Conservation (phyloP, 2,329 filamentous ascomycete genomes). For the Monilinia vaccinii-corymbosi region DNA sequence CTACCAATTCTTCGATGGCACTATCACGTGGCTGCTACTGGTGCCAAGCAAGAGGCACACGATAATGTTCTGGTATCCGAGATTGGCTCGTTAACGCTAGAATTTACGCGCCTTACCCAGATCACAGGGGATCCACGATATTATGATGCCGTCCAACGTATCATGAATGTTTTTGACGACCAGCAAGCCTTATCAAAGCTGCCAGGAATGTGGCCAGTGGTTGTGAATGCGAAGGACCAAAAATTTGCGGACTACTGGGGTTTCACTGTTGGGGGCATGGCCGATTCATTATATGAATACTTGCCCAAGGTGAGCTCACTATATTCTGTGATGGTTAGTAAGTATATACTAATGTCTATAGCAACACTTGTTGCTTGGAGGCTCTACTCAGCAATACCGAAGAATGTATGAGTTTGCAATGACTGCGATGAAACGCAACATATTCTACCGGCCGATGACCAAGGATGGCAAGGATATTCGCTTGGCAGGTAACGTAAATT, state of each 20-base stretch:
- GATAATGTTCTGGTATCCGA: conserved; percentile 43
- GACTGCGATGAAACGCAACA: conserved; percentile 35
- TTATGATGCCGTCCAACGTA: conserved; percentile 50
- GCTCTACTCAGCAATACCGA: conserved; percentile 13
- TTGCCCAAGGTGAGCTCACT: conserved; percentile 38
- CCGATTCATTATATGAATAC: conserved; percentile 55
- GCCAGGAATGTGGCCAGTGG: conserved; percentile 53
- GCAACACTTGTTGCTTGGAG: conserved; percentile 17
- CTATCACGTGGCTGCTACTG: conserved; percentile 36
- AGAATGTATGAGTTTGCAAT: conserved; percentile 36
- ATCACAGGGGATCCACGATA: conserved; percentile 50
- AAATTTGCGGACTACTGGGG: conserved; percentile 7
- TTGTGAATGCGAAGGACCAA: conserved; percentile 42
- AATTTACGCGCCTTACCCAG: conserved; percentile 56
- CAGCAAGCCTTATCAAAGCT: conserved; percentile 43
- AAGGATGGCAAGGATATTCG: conserved; percentile 32
- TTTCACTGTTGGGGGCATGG: conserved; percentile 45
- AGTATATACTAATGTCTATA: background rate
- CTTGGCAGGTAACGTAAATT: conserved; percentile 38
- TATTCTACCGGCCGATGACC: conserved; percentile 38
- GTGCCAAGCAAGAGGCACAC: conserved; percentile 50
- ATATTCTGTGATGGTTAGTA: background rate
- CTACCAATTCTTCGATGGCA: conserved; percentile 37
- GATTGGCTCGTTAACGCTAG: conserved; percentile 48
- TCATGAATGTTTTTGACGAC: conserved; percentile 44